Evolutionary conservation across 257 asterid species (phyloP).

Genomic region (Lithospermum erythrorhizon): DNA sequence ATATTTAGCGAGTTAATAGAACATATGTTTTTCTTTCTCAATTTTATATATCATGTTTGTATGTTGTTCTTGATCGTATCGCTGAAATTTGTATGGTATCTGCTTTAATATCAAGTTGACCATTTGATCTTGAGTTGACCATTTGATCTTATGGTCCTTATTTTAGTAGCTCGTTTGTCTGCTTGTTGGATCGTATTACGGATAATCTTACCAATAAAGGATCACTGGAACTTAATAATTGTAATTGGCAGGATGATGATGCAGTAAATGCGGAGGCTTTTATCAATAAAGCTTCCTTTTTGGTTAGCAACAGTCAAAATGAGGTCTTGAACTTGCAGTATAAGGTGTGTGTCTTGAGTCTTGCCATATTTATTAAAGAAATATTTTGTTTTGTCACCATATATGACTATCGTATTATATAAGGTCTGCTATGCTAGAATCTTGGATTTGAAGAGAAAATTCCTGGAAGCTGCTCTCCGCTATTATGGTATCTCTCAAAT

Average conservation of each 20-base stretch:
- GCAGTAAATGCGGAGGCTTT: conserved; percentile 97
- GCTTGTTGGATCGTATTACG: not conserved
- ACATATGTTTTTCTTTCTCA: not conserved
- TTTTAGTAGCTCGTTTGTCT: not conserved
- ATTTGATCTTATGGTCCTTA: not conserved
- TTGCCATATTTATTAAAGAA: too few relatives aligned
- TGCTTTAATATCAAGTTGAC: not conserved
- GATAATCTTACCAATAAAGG: not conserved
- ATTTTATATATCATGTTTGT: not conserved
- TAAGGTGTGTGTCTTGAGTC: conserved; percentile 46
- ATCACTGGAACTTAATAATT: not conserved
- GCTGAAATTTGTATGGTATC: not conserved
- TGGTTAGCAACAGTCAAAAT: conserved; percentile 82
- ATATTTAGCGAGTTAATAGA: not conserved
- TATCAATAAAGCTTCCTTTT: conserved; percentile 92
- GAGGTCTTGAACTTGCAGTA: conserved; percentile 89
- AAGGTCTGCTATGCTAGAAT: conserved; percentile 98
- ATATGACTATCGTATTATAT: conserved; percentile 1
- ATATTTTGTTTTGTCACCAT: not conserved
- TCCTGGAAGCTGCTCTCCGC: conserved; percentile 97
- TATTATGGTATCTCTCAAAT: conserved; percentile 95
- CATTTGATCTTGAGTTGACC: not conserved
- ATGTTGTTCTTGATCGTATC: not conserved
- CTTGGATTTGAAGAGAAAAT: conserved; percentile 91
- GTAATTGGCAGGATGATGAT: conserved; percentile 76